phyloP scores from a whole-genome alignment of 2,329 filamentous ascomycete genomes.

The Aspergillus ochraceoroseus region DNA sequence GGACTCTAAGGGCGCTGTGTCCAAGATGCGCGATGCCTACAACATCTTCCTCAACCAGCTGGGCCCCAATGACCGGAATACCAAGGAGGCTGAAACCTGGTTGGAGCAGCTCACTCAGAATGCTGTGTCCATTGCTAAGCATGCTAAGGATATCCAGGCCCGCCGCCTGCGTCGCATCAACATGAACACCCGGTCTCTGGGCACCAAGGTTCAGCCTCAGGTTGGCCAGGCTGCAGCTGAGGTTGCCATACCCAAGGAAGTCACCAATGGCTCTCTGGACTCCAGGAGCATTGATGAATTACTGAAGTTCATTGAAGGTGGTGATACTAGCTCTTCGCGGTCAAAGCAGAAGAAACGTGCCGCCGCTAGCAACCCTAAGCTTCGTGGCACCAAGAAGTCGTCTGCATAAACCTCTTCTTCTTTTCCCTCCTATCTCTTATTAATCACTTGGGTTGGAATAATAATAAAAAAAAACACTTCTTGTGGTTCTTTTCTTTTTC shows the following conservation, averaged over 20 bases:
- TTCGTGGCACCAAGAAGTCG: conserved; percentile 42
- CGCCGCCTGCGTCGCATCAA: conserved; percentile 67
- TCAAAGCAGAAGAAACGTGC: conserved; percentile 45
- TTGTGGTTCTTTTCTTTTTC: conserved; percentile 12
- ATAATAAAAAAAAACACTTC: conserved; percentile 14
- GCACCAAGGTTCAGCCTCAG: conserved; percentile 58
- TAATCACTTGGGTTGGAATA: conserved; percentile 5
- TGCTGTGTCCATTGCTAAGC: conserved; percentile 89
- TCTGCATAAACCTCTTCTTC: conserved; percentile 24
- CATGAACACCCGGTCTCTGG: conserved; percentile 57
- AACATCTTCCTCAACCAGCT: conserved; percentile 88
- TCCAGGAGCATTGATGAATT: conserved; percentile 87
- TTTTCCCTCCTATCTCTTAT: conserved; percentile 7
- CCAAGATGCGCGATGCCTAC: conserved; percentile 92
- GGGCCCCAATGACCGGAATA: conserved; percentile 89
- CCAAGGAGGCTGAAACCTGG: conserved; percentile 96
- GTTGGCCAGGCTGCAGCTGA: conserved; percentile 56
- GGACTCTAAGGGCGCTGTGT: conserved; percentile 85
- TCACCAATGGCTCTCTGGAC: conserved; percentile 53
- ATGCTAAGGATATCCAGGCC: conserved; percentile 78
- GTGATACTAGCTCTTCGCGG: conserved; percentile 39
- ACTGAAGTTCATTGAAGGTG: conserved; percentile 87
- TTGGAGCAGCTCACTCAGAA: conserved; percentile 93
- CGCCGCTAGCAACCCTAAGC: conserved; percentile 42
- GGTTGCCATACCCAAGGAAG: conserved; percentile 39